Evolutionary conservation across 257 asterid genomes (phyloP).

Genomic region (Nicotiana undulata): DNA sequence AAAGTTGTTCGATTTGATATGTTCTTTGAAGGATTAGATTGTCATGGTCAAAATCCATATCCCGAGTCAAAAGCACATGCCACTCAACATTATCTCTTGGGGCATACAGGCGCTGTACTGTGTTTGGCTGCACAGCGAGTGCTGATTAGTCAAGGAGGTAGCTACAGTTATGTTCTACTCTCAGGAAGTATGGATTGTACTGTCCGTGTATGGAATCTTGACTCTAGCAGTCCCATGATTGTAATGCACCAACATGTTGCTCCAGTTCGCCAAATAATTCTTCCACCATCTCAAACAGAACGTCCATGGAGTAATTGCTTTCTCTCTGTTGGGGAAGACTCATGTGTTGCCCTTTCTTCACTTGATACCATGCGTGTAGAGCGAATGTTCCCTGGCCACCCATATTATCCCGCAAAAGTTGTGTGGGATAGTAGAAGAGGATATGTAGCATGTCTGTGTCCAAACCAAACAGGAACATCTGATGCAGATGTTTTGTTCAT

Average conservation of each 20-base stretch:
- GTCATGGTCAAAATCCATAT: conserved; percentile 25
- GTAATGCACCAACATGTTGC: conserved; percentile 92
- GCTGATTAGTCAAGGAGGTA: conserved; percentile 42
- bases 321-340: conserved; percentile 80
- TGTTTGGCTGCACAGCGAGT: conserved; percentile 84
- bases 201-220: conserved; percentile 89
- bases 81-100: conserved; percentile 46
- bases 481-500: conserved; percentile 77
- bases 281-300: conserved; percentile 57
- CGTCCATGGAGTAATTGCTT: conserved; percentile 90
- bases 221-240: conserved; percentile 48
- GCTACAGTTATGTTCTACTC: conserved; percentile 56
- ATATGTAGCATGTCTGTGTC: conserved; percentile 83
- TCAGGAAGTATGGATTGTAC: conserved; percentile 96
- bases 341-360: conserved; percentile 68
- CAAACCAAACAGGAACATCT: conserved; percentile 47
- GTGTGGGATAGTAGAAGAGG: conserved; percentile 88
- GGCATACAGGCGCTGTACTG: conserved; percentile 81
- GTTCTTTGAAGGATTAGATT: conserved; percentile 45
- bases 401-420: conserved; percentile 70
- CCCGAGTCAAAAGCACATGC: conserved; percentile 29
- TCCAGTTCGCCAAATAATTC: conserved; percentile 86
- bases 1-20: conserved; percentile 56
- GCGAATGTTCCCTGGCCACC: conserved; percentile 91
- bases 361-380: conserved; percentile 79